These are phyloP conservation scores for Sarcodon sp. DNA, from an alignment of 768 basidiomycete species.

Conservation along the genomic window DNA sequence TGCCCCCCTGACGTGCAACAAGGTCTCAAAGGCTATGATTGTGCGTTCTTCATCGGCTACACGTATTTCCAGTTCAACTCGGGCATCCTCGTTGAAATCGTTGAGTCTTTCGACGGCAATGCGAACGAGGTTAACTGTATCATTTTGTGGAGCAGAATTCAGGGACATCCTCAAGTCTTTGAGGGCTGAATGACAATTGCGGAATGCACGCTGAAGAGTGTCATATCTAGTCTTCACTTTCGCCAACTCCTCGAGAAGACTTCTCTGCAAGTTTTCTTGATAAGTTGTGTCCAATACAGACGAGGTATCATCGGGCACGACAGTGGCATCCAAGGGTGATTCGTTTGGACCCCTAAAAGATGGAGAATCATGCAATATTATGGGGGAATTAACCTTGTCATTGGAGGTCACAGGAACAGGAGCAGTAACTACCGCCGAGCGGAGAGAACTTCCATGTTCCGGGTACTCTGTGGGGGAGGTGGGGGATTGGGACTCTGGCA, in stretches of 20 bases:
- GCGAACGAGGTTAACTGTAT: conserved; percentile 22
- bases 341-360: no score
- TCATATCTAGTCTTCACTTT: conserved; percentile 43
- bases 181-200: conserved; percentile 57
- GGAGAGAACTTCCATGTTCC: background rate
- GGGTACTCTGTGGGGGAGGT: no score
- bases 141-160: conserved; percentile 7
- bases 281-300: no score
- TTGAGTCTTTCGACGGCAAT: conserved; percentile 48
- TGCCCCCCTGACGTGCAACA: conserved; percentile 49
- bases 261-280: background rate
- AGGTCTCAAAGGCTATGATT: conserved; percentile 50
- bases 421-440: background rate
- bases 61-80: conserved; percentile 75
- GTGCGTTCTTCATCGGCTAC: conserved; percentile 60
- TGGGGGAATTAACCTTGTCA: no score
- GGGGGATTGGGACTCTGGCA: no score
- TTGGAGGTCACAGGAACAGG: no score
- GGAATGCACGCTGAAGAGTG: conserved; percentile 45
- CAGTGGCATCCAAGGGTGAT: no score
- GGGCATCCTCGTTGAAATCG: conserved; percentile 67
- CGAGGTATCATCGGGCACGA: no score
- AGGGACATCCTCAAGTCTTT: conserved; percentile 37
- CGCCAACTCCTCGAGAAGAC: conserved; percentile 31
- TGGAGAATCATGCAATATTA: no score